These are phyloP conservation scores for Zychaea mexicana DNA, from an alignment of 371 early-diverging fungal genomes.

Conservation along the genomic window DNA sequence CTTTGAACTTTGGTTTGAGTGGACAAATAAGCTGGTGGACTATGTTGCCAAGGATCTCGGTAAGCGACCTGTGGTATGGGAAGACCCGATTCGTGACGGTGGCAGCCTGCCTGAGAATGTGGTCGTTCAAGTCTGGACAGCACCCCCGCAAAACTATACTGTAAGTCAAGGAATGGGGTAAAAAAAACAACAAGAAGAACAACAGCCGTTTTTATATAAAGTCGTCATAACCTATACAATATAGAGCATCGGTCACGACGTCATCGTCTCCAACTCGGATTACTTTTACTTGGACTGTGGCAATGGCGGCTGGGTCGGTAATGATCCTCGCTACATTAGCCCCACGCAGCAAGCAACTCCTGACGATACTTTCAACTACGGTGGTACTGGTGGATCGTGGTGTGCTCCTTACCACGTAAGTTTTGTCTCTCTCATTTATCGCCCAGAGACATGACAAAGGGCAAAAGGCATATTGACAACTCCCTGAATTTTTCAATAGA, in stretches of 20 bases:
- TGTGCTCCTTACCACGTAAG: slow-evolving; percentile 56
- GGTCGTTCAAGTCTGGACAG: slow-evolving; percentile 63
- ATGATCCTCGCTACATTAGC: slow-evolving; percentile 40
- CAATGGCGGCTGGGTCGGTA: slow-evolving; percentile 58
- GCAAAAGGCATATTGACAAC: too few species aligned
- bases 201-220: neutral
- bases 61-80: slow-evolving; percentile 50
- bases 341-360: slow-evolving; percentile 37
- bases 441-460: too few species aligned
- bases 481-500: slow-evolving; percentile 51
- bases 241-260: slow-evolving; percentile 50
- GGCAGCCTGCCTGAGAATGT: slow-evolving; percentile 37
- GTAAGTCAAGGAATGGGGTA: neutral
- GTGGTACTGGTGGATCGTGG: slow-evolving; percentile 70
- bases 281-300: slow-evolving; percentile 79
- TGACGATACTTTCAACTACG: slow-evolving; percentile 38
- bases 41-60: slow-evolving; percentile 27
- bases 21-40: slow-evolving; percentile 28
- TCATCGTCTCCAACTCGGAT: slow-evolving; percentile 57
- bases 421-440: too few species aligned
- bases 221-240: neutral
- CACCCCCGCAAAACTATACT: slow-evolving; percentile 46
- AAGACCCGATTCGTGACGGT: slow-evolving; percentile 40
- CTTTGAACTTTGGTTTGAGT: slow-evolving; percentile 33
- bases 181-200: neutral